Evolutionary conservation across 306 rosid species (phyloP).

Genomic region (Echinosophora koreensis): DNA sequence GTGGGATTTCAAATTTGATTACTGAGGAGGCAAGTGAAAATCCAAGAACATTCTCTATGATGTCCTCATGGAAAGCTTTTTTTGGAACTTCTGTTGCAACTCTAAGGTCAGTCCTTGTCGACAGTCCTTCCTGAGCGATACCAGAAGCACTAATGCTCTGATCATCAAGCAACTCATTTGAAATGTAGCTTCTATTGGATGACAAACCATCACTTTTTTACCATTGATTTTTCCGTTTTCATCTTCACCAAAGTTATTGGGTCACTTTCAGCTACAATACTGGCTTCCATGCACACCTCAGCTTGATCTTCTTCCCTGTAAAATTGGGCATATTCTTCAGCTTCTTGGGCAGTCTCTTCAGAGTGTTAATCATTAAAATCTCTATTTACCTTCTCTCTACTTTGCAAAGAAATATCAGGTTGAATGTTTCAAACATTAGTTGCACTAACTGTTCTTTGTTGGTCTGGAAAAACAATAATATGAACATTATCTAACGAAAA

Average conservation of each 20-base stretch:
- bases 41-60: slow-evolving; percentile 70
- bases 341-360: slow-evolving; percentile 47
- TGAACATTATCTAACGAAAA: slow-evolving; percentile 3
- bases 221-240: slow-evolving; percentile 43
- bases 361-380: slow-evolving; percentile 42
- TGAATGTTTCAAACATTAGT: slow-evolving; percentile 93
- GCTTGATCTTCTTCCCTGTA: slow-evolving; percentile 44
- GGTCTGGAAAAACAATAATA: slow-evolving; percentile 60
- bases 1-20: slow-evolving; percentile 70
- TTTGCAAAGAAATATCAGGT: slow-evolving; percentile 50
- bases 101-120: slow-evolving; percentile 29
- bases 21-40: slow-evolving; percentile 57
- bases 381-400: slow-evolving; percentile 37
- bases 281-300: slow-evolving; percentile 27
- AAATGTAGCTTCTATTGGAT: slow-evolving; percentile 38
- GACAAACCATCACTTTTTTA: slow-evolving; percentile 31
- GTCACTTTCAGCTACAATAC: slow-evolving; percentile 39
- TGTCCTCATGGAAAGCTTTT: slow-evolving; percentile 50
- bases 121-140: slow-evolving; percentile 38
- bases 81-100: slow-evolving; percentile 40
- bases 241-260: slow-evolving; percentile 39
- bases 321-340: slow-evolving; percentile 26
- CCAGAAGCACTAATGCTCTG: slow-evolving; percentile 39
- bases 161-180: slow-evolving; percentile 35
- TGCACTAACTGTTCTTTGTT: slow-evolving; percentile 95